Evolutionary conservation across 345 rosid species (phyloP), one percentile per base, ranked within the genome.

Genomic region (Populus deltoides): DNA sequence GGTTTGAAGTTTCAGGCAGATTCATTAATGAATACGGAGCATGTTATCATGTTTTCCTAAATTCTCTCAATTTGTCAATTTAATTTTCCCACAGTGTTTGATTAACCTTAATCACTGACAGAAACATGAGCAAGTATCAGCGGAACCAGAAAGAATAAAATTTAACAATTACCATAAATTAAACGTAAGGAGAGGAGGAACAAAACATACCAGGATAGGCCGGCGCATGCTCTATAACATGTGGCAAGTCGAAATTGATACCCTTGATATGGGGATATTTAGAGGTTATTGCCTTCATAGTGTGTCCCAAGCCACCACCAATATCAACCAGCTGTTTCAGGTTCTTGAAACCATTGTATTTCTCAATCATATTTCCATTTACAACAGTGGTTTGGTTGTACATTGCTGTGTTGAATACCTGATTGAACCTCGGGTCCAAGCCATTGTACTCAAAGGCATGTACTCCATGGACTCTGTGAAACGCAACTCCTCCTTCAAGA

Each of bases 221-320:
- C 7, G 63, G 75, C 29, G 75, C 75, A 8, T 59, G 11, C 22
- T 77, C 25, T 11, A 77, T n/a, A 43, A 77, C 74, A 29, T 77
- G 69, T 0, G 80, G 75, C 70, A 77, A 57, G 66, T 70, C 74
- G 13, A 70, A 59, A 41, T 77, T 77, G 66, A 77, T 69, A 7
- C 68, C 80, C 57, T 59, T 39, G 0, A 77, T 69, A 2, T 69
- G 31, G 18, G 80, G 80, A n/a, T 77, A 77, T 27, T 69, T 70
- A 11, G 74, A 70, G 2, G 17, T 36, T 16, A 77, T 29, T 17
- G 67, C 57, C 33, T 53, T 53, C 4, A 76, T 16, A 38, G 72
- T 53, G n/a, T 51, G 51, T 4, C 74, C 68, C 15, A 68, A 1
- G 35, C 79, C 79, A 1, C 74, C 74, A 1, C 79, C 79, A 15